Evolutionary conservation across 306 rosid species (phyloP), one percentile per base, ranked within the genome.

Genomic region (Mucuna pruriens): DNA sequence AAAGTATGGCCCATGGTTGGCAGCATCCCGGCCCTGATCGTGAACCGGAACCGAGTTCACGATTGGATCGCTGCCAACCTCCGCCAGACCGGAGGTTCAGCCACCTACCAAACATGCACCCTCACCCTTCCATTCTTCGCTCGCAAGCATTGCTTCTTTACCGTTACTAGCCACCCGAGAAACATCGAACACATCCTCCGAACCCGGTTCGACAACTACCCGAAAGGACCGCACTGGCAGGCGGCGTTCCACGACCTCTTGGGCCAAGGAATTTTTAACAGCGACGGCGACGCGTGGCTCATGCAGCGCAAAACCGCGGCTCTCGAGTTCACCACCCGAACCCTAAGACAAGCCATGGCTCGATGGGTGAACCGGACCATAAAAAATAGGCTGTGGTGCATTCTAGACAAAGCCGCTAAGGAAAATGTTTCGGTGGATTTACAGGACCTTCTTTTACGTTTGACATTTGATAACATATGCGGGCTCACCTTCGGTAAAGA

Each of bases 281-380:
- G 97, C 68, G 99, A 95, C 49, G 97, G 99, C 0, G 97, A 93
- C 42, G 90, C 94, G 13, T 95, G 99, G 99, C 89, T 95, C 20
- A 85, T 93, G 38, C 99, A 95, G 54, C 89, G 99, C 6, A 95
- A 95, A 77, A 95, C 99, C n/a, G 99, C 99, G 1, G 99, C 99
- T 17, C 72, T 95, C 2, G 99, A 95, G 82, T 95, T 95, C 88
- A 95, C 99, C 2, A 91, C 97, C 0, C 82, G 97, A 55, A 95
- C 99, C 8, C 85, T 95, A 7, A 86, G 97, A 2, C 94, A 88
- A 54, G 99, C 97, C 55, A 95, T 95, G 99, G 95, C 91, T 55
- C 90, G 99, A 3, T 95, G 99, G 99, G 97, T 95, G 76, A 95
- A 89, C 85, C 86, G 93, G 29, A 93, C 97, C 44, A 95, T 95